phyloP scores from a whole-genome alignment of 768 basidiomycete species.

The Podaxis sp. region DNA sequence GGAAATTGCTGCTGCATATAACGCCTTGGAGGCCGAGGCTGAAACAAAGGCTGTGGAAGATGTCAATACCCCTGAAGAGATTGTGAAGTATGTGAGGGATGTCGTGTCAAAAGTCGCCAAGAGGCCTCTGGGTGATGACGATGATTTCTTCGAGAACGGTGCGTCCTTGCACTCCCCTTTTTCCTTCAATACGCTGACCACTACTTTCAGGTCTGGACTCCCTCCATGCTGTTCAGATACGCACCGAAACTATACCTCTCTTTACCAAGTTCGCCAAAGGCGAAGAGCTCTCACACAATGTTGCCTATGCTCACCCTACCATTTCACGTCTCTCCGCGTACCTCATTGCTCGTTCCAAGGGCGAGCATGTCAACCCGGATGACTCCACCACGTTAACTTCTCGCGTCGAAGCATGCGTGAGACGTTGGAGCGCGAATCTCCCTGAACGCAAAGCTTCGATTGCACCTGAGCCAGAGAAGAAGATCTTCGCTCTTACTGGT shows the following conservation, averaged over 20 bases:
- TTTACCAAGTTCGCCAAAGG: slow-evolving; percentile 1
- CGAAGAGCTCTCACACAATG: slow-evolving; percentile 11
- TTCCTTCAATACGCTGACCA: neutral
- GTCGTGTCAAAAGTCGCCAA: neutral
- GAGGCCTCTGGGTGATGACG: slow-evolving; percentile 5
- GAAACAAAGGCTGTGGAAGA: neutral
- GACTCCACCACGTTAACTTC: neutral
- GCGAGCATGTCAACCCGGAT: neutral
- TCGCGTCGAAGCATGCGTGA: slow-evolving; percentile 3
- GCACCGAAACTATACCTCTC: slow-evolving; percentile 7
- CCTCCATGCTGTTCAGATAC: slow-evolving; percentile 15
- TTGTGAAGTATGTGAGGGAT: slow-evolving; percentile 5
- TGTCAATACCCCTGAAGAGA: slow-evolving; percentile 11
- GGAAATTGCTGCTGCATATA: slow-evolving; percentile 28
- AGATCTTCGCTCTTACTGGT: slow-evolving; percentile 32
- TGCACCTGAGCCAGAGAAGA: slow-evolving; percentile 3
- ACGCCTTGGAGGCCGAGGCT: slow-evolving; percentile 12
- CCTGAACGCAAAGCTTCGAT: neutral
- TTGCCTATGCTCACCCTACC: slow-evolving; percentile 11
- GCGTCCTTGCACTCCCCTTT: neutral
- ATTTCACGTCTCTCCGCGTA: slow-evolving; percentile 10
- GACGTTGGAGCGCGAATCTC: slow-evolving; percentile 7
- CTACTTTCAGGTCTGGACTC: slow-evolving; percentile 14
- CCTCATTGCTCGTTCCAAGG: neutral
- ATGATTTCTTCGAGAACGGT: slow-evolving; percentile 16